Percentiles rank a stretch among this genome's conserved stretches.
Evolutionary conservation across 805 yeast genomes (phyloP).

Genomic region (Deakozyma indianensis): DNA sequence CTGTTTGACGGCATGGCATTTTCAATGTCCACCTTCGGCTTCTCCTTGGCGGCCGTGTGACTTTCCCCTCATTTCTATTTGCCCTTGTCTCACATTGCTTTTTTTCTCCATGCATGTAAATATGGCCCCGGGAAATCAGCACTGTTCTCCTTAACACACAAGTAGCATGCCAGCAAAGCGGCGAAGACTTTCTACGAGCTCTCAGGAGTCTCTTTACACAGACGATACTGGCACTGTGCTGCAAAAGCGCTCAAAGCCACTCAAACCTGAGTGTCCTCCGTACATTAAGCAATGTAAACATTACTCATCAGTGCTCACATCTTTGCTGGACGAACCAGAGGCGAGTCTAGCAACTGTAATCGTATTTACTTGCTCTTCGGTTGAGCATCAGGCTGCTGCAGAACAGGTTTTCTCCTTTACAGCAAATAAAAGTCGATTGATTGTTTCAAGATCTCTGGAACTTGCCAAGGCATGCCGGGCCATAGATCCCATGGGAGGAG

Average conservation of each 20-base stretch:
- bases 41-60: too few species aligned
- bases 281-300: neutral
- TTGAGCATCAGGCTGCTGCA: constrained; percentile 6
- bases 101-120: too few species aligned
- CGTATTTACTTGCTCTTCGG: constrained; percentile 5
- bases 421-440: too few species aligned
- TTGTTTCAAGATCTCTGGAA: constrained; percentile 10
- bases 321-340: constrained; percentile 8
- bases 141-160: too few species aligned
- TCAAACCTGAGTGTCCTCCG: neutral
- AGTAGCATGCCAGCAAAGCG: too few species aligned
- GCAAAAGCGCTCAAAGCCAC: too few species aligned
- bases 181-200: neutral
- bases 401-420: constrained; percentile 5
- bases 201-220: neutral
- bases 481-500: constrained; percentile 21
- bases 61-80: too few species aligned
- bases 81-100: too few species aligned
- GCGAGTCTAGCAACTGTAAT: constrained; percentile 9
- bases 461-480: constrained; percentile 19
- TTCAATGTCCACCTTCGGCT: too few species aligned
- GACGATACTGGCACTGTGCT: too few species aligned
- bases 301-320: neutral
- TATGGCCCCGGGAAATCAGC: too few species aligned
- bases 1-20: too few species aligned